A percentile compares a stretch with the other conserved stretches of the same genome.
Evolutionary conservation across 805 yeast species (phyloP).

Genomic region (Priceomyces haplophilus): DNA sequence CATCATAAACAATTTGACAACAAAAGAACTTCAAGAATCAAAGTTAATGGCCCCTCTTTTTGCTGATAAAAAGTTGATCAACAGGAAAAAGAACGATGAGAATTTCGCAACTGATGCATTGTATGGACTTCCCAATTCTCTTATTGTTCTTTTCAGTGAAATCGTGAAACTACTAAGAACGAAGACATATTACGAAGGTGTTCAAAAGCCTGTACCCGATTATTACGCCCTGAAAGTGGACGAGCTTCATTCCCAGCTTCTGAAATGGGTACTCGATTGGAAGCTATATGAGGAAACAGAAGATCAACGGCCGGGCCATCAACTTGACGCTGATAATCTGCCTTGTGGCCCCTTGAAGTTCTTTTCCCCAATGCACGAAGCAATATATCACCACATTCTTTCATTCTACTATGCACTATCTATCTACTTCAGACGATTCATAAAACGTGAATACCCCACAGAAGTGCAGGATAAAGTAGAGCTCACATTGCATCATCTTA

Average conservation of each 20-base stretch:
- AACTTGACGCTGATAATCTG: constrained; percentile 11
- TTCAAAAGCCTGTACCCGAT: constrained; percentile 29
- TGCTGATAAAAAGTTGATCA: constrained; percentile 40
- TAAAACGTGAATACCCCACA: constrained; percentile 52
- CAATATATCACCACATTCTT: constrained; percentile 73
- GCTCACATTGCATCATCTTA: constrained; percentile 60
- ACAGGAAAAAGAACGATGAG: constrained; percentile 51
- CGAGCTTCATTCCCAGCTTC: constrained; percentile 44
- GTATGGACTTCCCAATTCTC: constrained; percentile 81
- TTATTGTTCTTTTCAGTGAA: constrained; percentile 68
- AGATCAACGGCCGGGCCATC: constrained; percentile 9
- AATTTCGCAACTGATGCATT: constrained; percentile 73
- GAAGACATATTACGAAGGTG: constrained; percentile 50
- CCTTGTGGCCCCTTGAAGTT: constrained; percentile 22
- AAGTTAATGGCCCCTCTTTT: constrained; percentile 35
- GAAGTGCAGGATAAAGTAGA: constrained; percentile 61
- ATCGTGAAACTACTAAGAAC: constrained; percentile 65
- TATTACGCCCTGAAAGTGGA: constrained; percentile 19
- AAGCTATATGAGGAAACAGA: constrained; percentile 33
- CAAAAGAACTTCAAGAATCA: constrained; percentile 1
- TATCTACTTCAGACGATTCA: constrained; percentile 68
- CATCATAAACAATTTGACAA: constrained; percentile 16
- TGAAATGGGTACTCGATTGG: constrained; percentile 78
- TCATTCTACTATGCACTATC: constrained; percentile 72
- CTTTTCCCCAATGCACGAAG: constrained; percentile 59